Evolutionary conservation across 2,329 filamentous ascomycete genomes (phyloP).

Genomic region (Arthrobotrys sinensis): DNA sequence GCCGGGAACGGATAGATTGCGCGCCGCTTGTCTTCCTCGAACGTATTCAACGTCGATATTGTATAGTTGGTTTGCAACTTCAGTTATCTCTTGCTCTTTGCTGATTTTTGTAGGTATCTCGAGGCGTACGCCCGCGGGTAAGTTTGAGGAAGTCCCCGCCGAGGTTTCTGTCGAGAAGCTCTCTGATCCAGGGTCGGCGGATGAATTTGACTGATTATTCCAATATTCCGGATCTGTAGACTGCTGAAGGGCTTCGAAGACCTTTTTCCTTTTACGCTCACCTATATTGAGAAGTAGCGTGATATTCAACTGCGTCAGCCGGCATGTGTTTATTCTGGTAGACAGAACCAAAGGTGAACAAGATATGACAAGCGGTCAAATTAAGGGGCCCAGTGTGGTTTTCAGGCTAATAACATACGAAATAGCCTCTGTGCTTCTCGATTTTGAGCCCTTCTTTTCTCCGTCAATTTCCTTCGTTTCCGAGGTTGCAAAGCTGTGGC

Average conservation of each 20-base stretch:
- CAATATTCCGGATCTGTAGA: conserved; percentile 33
- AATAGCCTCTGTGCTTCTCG: conserved; percentile 55
- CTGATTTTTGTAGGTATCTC: not conserved
- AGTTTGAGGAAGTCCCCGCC: no score
- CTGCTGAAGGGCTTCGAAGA: conserved; percentile 40
- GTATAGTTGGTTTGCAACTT: conserved; percentile 40
- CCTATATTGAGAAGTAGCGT: conserved; percentile 3
- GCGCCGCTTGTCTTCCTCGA: not conserved
- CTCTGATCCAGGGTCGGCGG: not conserved
- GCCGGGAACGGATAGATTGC: not conserved
- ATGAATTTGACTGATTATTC: not conserved
- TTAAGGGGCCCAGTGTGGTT: no score
- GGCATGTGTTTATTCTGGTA: not conserved
- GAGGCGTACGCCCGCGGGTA: not conserved
- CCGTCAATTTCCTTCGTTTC: conserved; percentile 48
- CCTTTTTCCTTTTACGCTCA: conserved; percentile 50
- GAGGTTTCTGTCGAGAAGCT: not conserved
- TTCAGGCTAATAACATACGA: conserved; percentile 29
- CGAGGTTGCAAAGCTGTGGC: conserved; percentile 16
- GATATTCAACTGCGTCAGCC: not conserved
- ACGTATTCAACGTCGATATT: conserved; percentile 31
- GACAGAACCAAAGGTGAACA: not conserved
- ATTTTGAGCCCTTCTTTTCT: conserved; percentile 55
- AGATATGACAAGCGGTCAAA: not conserved
- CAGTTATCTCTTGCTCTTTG: conserved; percentile 36